A percentile compares a stretch with the other conserved stretches of the same genome.
Evolutionary conservation across 2,329 filamentous ascomycete genomes (phyloP).

Genomic region (Cercospora sp.): DNA sequence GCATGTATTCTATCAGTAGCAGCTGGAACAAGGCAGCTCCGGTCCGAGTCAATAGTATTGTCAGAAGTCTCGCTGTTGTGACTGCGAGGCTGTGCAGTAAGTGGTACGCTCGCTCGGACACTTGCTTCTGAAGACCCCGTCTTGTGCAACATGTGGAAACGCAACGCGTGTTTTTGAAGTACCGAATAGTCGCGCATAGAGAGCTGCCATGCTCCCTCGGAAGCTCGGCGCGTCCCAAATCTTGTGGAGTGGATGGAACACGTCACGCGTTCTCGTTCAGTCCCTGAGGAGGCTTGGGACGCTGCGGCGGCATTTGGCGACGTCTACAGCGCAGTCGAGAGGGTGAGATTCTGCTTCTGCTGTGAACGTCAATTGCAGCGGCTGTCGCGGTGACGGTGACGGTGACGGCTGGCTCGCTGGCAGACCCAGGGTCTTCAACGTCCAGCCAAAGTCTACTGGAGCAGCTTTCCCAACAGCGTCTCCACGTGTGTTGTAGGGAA

Average conservation of each 20-base stretch:
- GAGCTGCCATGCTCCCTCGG: not conserved
- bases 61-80: not conserved
- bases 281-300: not conserved
- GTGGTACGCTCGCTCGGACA: not conserved
- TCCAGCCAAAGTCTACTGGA: not conserved
- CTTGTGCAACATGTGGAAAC: not conserved
- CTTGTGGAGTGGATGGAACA: not conserved
- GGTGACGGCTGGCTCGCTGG: not conserved
- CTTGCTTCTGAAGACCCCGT: not conserved
- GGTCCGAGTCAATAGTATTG: not conserved
- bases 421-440: conserved; percentile 4
- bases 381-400: not conserved
- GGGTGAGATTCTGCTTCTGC: not conserved
- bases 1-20: not conserved
- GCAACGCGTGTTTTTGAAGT: not conserved
- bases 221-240: not conserved
- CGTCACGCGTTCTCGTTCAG: not conserved
- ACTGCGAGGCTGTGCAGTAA: not conserved
- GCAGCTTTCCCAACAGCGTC: conserved; percentile 1
- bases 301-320: not conserved
- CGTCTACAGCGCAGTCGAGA: not conserved
- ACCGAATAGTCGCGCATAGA: not conserved
- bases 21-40: not conserved
- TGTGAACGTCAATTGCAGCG: not conserved
- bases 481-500: not conserved